These are phyloP conservation scores for Pleurotus djamor DNA, from an alignment of 768 basidiomycete species.

Conservation along the genomic window DNA sequence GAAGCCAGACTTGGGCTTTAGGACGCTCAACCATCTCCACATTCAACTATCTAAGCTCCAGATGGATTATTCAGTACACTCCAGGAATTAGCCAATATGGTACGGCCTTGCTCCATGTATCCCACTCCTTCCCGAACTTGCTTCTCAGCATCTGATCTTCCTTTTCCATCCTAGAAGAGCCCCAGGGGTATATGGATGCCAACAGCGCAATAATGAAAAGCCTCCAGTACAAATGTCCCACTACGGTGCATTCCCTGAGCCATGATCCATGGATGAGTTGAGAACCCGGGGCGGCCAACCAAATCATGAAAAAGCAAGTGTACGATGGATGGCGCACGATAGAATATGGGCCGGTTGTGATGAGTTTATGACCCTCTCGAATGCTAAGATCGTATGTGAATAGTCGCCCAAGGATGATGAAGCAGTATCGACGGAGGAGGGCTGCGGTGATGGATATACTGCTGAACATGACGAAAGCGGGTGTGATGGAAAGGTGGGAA, in stretches of 20 bases:
- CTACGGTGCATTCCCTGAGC: neutral
- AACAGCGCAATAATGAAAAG: neutral
- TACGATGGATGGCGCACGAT: constrained; percentile 2
- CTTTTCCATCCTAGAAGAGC: constrained; percentile 14
- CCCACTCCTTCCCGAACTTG: constrained; percentile 30
- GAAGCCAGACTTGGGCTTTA: too few species aligned
- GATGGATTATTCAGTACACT: constrained; percentile 23
- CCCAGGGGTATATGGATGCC: neutral
- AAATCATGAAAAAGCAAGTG: neutral
- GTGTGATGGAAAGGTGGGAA: neutral
- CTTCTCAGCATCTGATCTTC: constrained; percentile 25
- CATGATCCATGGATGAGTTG: neutral
- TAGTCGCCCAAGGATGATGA: neutral
- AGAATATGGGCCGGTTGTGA: neutral
- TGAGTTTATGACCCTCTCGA: neutral
- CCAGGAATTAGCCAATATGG: constrained; percentile 24
- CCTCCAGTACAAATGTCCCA: neutral
- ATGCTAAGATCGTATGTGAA: neutral
- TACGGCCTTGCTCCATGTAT: constrained; percentile 20
- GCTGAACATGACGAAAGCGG: neutral
- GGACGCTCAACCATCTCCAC: too few species aligned
- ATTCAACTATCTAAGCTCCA: too few species aligned
- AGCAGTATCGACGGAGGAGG: neutral
- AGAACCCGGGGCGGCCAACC: neutral
- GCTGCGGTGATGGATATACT: neutral